A percentile compares a stretch with the other conserved stretches of the same genome.
Conservation (phyloP, 78 protist species). For the Dictyostelium firmibasis region DNA sequence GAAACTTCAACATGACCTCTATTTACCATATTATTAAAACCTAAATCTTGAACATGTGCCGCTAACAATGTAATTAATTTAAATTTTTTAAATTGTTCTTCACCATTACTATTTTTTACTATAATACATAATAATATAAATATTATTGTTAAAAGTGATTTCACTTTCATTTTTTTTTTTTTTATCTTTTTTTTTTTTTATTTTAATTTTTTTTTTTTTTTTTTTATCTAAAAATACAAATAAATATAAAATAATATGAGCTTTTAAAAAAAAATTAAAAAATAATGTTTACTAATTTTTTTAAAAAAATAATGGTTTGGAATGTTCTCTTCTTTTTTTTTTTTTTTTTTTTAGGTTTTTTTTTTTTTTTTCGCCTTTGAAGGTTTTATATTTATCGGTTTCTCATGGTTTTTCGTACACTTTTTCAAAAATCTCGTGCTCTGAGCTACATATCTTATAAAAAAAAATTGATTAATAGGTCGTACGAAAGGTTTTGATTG, state of each 20-base stretch:
- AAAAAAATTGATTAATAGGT: not conserved
- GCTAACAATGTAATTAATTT: constrained; percentile 1
- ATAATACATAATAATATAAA: not conserved
- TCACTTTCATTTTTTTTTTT: no score
- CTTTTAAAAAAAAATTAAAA: no score
- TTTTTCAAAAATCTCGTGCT: not conserved
- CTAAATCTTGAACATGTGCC: not conserved
- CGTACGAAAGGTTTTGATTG: not conserved
- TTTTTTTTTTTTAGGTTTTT: not conserved
- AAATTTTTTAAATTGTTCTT: not conserved
- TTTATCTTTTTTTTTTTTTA: no score
- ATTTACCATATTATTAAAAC: constrained; percentile 7
- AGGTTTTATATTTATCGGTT: not conserved
- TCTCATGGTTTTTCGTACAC: not conserved
- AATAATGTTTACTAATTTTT: no score
- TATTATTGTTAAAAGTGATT: no score
- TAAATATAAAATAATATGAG: no score
- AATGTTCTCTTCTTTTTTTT: no score
- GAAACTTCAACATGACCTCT: not conserved
- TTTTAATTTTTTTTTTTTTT: no score
- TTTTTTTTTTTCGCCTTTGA: no score
- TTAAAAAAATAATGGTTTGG: no score
- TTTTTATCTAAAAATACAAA: no score
- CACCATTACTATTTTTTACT: not conserved
- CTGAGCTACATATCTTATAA: not conserved